Evolutionary conservation across 495 filamentous ascomycete genomes (phyloP), one percentile per base, ranked within the genome.

Genomic region (Thermochaetoides thermophila): DNA sequence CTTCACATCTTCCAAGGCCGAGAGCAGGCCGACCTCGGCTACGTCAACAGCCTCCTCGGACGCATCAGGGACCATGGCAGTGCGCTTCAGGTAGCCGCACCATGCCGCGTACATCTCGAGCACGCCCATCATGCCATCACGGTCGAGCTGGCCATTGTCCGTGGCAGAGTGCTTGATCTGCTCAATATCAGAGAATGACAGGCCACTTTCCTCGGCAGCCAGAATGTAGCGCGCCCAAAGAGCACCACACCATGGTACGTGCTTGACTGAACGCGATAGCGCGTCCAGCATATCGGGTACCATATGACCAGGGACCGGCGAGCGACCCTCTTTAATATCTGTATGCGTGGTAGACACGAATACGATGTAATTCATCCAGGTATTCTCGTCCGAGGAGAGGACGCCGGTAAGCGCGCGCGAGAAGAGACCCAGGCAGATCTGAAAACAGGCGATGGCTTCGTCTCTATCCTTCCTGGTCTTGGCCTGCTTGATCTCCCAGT

Each of bases 111-210:
- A 84, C 38, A 95, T 80, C 44, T 89, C 84, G 24, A 95, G 57
- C 3, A 94, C 73, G 40, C 85, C 80, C 27, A 81, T 73, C 69
- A 93, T 74, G 12, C 83, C 85, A 27, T 71, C 59, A 18, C 66
- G 55, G 42, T 73, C 69, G 7, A 93, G 69, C 14, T 86, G 64
- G 5, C 77, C 76, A 7, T 77, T 83, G 46, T 74, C 81, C 1
- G 85, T 95, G 3, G 89, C 89, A 29, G 71, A 78, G 49, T 96
- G 84, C 51, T 97, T 97, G 49, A 94, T 84, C 21, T 74, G 63
- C 40, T 86, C 80, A 26, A 96, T 81, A 17, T 76, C 77, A n/a
- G 73, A 53, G 44, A 85, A 92, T 2, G 74, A 61, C 44, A 73
- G 67, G 11, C 72, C 69, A 33, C 78, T 77, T 20, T 74, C 70